Base-by-base conservation (phyloP, 192 early-diverging fungal genomes). In the Rhizophagus clarus region DNA sequence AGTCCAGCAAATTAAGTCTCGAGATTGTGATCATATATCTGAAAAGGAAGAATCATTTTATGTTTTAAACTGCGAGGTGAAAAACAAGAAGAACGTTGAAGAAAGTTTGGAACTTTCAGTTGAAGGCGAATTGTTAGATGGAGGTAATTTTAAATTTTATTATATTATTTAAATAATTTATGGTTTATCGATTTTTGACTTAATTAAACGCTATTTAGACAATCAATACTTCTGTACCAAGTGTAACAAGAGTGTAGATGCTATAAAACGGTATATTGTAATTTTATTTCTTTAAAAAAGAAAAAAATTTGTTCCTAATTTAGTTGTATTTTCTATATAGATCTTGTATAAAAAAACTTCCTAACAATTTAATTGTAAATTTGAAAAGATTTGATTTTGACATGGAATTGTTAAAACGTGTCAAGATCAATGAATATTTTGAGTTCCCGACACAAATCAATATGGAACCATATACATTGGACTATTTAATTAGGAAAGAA, bases 301-400 rank as follows among this genome's bases (percentile, higher is more conserved):
- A 8, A 40, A 40, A 40, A 40, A 40, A n/a, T n/a, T n/a, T n/a
- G n/a, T n/a, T 69, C 40, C 26, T 22, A n/a, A 11, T 45, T 26
- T 70, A 7, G 10, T 10, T 70, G 1, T n/a, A 42, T 15, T 37
- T 42, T 31, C 26, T n/a, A 71, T 31, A 37, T 76, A 88, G 87
- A 20, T 81, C 87, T 15, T 87, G 88, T 56, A 89, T 92, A 74
- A 83, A 85, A 42, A 83, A 81, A 42, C 77, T 92, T n/a, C 91
- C 91, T 20, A 82, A 82, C 10, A 88, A 86, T 51, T 80, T 92
- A 34, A 88, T 92, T 17, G 47, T 92, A 17, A 90, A 92, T 82
- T 79, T 92, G n/a, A 92, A 92, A 66, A 86, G 91, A 28, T 92
- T 92, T 77, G 88, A 89, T 29, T 87, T 90, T 34, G 91, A 91